Percentiles rank a stretch among this genome's conserved stretches.
Evolutionary conservation across 2,329 filamentous ascomycete species (phyloP).

Genomic region (Nigrospora osmanthi): DNA sequence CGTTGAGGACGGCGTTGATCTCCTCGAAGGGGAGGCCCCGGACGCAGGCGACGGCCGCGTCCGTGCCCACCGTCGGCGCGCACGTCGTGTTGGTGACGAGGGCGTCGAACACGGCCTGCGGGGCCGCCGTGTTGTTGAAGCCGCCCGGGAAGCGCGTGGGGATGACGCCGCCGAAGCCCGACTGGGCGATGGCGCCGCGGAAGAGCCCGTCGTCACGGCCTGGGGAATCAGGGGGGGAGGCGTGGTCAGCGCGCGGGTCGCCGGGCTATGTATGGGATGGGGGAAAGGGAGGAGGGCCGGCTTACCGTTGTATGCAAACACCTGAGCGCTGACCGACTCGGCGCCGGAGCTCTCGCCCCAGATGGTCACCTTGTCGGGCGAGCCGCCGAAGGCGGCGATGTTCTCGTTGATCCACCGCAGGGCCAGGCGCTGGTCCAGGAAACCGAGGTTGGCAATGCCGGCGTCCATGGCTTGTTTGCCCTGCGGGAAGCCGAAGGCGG

Average conservation of each 20-base stretch:
- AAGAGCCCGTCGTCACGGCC: slow-evolving; percentile 19
- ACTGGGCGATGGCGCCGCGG: slow-evolving; percentile 24
- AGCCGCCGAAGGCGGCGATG: slow-evolving; percentile 26
- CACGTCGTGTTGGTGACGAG: slow-evolving; percentile 19
- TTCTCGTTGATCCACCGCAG: slow-evolving; percentile 32
- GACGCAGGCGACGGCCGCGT: slow-evolving; percentile 16
- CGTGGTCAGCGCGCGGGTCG: not conserved
- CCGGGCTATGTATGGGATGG: no score
- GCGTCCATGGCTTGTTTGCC: slow-evolving; percentile 27
- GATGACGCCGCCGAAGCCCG: slow-evolving; percentile 29
- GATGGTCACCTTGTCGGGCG: slow-evolving; percentile 30
- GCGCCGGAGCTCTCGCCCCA: slow-evolving; percentile 39
- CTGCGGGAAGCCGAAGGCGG: slow-evolving; percentile 37
- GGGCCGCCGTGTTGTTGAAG: slow-evolving; percentile 17
- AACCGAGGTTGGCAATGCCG: slow-evolving; percentile 37
- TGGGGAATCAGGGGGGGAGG: not conserved
- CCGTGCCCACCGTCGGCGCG: slow-evolving; percentile 13
- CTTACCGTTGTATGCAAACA: slow-evolving; percentile 30
- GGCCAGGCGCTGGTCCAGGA: slow-evolving; percentile 35
- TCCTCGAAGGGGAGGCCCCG: slow-evolving; percentile 18
- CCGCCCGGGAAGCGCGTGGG: slow-evolving; percentile 14
- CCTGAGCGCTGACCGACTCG: slow-evolving; percentile 31
- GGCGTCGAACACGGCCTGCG: slow-evolving; percentile 18
- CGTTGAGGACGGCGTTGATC: slow-evolving; percentile 11
- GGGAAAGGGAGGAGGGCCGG: not conserved